These are phyloP conservation scores for Kwoniella mangroviensis DNA, from an alignment of 768 basidiomycete species.

Conservation along the genomic window DNA sequence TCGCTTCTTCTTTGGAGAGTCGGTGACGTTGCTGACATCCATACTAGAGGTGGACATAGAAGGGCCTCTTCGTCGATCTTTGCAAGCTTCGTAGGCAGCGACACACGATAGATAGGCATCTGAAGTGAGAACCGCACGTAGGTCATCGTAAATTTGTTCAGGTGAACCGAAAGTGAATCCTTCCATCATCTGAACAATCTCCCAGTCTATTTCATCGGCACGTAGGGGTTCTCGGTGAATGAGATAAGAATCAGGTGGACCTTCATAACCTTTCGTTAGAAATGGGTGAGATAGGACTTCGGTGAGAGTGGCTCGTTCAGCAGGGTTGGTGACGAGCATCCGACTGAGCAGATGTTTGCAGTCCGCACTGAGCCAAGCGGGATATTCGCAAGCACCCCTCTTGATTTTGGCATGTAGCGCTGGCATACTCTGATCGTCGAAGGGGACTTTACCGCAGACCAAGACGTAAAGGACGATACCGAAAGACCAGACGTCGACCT, in stretches of 20 bases:
- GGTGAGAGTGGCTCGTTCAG: conserved; percentile 74
- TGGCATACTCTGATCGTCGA: conserved; percentile 99
- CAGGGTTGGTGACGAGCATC: conserved; percentile 96
- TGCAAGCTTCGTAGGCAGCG: conserved; percentile 71
- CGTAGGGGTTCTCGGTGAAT: conserved; percentile 87
- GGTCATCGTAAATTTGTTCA: conserved; percentile 77
- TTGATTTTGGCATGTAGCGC: conserved; percentile 99
- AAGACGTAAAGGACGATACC: conserved; percentile 97
- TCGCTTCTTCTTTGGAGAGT: conserved; percentile 68
- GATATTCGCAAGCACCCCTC: conserved; percentile 93
- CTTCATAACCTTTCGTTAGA: conserved; percentile 86
- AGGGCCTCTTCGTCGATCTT: conserved; percentile 42
- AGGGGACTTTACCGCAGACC: conserved; percentile 97
- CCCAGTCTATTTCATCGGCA: conserved; percentile 81
- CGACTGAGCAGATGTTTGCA: conserved; percentile 91
- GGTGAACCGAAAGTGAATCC: conserved; percentile 95
- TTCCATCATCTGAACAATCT: conserved; percentile 86
- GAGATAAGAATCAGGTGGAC: conserved; percentile 80
- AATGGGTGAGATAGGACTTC: conserved; percentile 89
- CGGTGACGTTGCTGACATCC: conserved; percentile 46
- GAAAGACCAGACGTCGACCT: conserved; percentile 99
- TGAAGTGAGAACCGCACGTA: conserved; percentile 73
- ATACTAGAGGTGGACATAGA: conserved; percentile 36
- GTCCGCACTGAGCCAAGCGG: conserved; percentile 93
- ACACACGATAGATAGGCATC: conserved; percentile 77